Evolutionary conservation across 1,139 yeast genomes (phyloP), one percentile per base, ranked within the genome.

Genomic region (Taphrina communis): DNA sequence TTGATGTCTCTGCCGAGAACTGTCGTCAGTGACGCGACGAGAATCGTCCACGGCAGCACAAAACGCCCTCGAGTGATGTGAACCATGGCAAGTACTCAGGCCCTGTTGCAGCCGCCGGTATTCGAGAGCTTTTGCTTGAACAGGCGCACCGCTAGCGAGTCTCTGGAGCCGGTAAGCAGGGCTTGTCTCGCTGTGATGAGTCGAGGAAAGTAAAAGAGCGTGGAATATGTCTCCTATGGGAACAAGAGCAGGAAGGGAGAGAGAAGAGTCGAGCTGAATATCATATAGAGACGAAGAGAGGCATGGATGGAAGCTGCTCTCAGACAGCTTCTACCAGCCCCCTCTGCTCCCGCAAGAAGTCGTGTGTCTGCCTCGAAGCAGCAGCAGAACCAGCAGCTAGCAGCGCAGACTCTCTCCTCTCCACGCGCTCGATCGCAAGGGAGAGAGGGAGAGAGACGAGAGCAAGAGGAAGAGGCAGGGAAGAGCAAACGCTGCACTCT

Each of bases 1-100:
- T 53, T 50, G 38, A 57, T 44, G 48, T 63, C 67, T 35, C 67
- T n/a, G 12, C 53, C 67, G 35, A 50, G 19, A 1, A 39, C 59
- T 25, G 25, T 7, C 14, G 39, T 36, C 31, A 52, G 17, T 44
- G 31, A 19, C 6, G 21, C 9, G 3, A 36, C 50, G 11, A 53
- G 17, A 11, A 35, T 25, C 31, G 11, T 19, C 53, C 53, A 50
- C n/a, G 53, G 36, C 53, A 50, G 36, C 19, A 21, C 53, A 7
- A 17, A 11, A 6, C 36, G 53, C 53, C 36, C 36, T 31, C 9
- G 36, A n/a, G 36, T 19, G 14, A 50, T 9, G 9, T 21, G 36
- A 21, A 50, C 53, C 53, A 50, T 50, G 53, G n/a, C 36, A 44
- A 44, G 31, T 4, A 6, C 5, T 44, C 48, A n/a, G 19, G 6